These are phyloP conservation scores for Coniella lustricola DNA, from an alignment of 2,329 filamentous ascomycete genomes.

Conservation along the genomic window DNA sequence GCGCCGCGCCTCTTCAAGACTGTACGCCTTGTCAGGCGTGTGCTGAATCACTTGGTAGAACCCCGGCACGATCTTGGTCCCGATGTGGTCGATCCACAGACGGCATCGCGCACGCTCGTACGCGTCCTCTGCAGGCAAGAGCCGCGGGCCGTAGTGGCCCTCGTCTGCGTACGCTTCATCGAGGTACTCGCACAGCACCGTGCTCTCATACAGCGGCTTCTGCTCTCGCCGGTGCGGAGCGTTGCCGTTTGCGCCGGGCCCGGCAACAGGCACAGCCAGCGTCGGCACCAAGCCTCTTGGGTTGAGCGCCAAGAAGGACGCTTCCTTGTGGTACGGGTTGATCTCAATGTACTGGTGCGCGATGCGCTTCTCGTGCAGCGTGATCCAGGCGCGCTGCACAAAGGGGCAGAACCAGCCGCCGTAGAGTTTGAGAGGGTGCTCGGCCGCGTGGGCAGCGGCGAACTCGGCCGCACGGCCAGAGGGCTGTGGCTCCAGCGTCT, in stretches of 20 bases:
- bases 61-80: constrained; percentile 56
- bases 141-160: constrained; percentile 31
- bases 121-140: constrained; percentile 50
- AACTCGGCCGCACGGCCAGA: constrained; percentile 43
- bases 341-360: constrained; percentile 71
- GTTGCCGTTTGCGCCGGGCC: too few relatives aligned
- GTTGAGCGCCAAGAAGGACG: constrained; percentile 62
- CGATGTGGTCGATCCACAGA: constrained; percentile 70
- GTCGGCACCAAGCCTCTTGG: constrained; percentile 71
- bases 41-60: constrained; percentile 60
- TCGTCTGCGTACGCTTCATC: constrained; percentile 59
- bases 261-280: constrained; percentile 40
- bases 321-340: constrained; percentile 69
- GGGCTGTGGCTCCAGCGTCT: constrained; percentile 37
- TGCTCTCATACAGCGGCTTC: constrained; percentile 65
- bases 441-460: constrained; percentile 36
- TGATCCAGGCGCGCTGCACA: constrained; percentile 66
- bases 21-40: constrained; percentile 40
- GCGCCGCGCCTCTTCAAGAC: constrained; percentile 44
- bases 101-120: constrained; percentile 60
- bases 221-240: constrained; percentile 16
- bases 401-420: constrained; percentile 69
- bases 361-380: constrained; percentile 65
- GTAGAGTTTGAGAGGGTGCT: constrained; percentile 58
- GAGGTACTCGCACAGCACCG: constrained; percentile 67